Base-by-base conservation (phyloP, 1,284 basidiomycete species). In the Marasmius tenuissimus region DNA sequence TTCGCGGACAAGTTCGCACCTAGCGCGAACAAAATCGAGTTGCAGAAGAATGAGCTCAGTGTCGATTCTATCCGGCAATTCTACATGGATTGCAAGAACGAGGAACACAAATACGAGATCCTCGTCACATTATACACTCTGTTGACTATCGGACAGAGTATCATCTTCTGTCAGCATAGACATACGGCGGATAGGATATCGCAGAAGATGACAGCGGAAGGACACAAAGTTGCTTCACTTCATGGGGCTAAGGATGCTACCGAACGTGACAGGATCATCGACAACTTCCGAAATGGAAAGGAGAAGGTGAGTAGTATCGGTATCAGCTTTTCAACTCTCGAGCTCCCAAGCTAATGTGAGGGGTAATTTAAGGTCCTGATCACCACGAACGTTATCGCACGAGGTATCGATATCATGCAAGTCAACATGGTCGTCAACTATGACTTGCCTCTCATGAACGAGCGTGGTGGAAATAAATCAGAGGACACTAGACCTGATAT, bases 341-440 rank as follows among this genome's bases (percentile, higher is more conserved):
- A 8, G 22, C 39, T n/a, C 18, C n/a, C 38, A 12, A n/a, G 12
- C 16, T 34, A 27, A 37, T 4, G 8, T 49, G 20, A 10, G 33
- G 38, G 53, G n/a, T 57, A 20, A 37, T 10, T 42, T 45, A 47
- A 82, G 79, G 82, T 84, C 53, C 81, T 99, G 66, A 99, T 99
- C 74, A 98, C 97, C 58, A 99, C 97, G 59, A 99, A 99, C 76
- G 97, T 99, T 69, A 92, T 99, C 67, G 96, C 97, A 9, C 89
- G 97, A 40, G 97, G 97, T 52, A 99, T 99, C 80, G 97, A 99
- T 73, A 98, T 99, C 70, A 84, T 95, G 66, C 97, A 98, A 80
- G 97, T 99, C 67, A 99, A 98, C 80, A 96, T 98, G 93, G 95
- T 97, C 20, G 93, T 97, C 72, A 98, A 99, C 80, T 99, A 99